These are phyloP conservation scores for Ganoderma sp. DNA, from an alignment of 1,284 basidiomycete species.

Conservation along the genomic window DNA sequence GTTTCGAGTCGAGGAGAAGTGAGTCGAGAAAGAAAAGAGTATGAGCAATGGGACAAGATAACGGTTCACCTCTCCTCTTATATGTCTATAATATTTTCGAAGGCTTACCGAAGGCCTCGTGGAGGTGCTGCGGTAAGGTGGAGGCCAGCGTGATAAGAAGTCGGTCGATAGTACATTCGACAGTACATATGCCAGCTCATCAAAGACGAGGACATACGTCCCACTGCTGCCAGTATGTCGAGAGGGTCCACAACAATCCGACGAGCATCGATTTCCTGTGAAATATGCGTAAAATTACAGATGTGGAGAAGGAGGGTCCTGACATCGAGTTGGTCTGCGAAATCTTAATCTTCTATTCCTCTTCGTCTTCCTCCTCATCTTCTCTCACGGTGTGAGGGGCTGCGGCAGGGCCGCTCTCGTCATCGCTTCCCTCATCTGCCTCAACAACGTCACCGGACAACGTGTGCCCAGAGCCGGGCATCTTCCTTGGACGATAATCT, in stretches of 20 bases:
- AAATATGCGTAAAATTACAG: constrained; percentile 13
- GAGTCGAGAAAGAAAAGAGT: not conserved
- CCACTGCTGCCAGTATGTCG: not conserved
- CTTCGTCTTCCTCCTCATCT: constrained; percentile 24
- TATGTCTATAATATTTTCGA: not conserved
- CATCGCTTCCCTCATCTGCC: constrained; percentile 21
- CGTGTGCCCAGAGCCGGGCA: constrained; percentile 36
- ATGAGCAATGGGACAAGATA: not conserved
- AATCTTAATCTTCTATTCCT: constrained; percentile 18
- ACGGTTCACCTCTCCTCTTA: not conserved
- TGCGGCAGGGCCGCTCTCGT: constrained; percentile 3
- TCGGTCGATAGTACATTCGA: not conserved
- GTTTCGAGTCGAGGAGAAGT: no score
- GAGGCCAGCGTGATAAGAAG: not conserved
- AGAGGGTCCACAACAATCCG: not conserved
- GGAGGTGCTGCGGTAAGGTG: constrained; percentile 6
- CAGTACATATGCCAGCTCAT: not conserved
- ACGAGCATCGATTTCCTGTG: not conserved
- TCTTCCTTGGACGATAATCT: constrained; percentile 24
- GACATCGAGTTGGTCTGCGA: not conserved
- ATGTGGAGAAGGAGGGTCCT: constrained; percentile 5
- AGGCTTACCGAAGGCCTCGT: not conserved
- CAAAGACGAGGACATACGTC: not conserved
- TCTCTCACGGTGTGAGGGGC: constrained; percentile 4
- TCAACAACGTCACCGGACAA: constrained; percentile 25